A percentile compares a stretch with the other conserved stretches of the same genome.
Evolutionary conservation across 345 rosid genomes (phyloP).

Genomic region (Eucalyptus sp.): DNA sequence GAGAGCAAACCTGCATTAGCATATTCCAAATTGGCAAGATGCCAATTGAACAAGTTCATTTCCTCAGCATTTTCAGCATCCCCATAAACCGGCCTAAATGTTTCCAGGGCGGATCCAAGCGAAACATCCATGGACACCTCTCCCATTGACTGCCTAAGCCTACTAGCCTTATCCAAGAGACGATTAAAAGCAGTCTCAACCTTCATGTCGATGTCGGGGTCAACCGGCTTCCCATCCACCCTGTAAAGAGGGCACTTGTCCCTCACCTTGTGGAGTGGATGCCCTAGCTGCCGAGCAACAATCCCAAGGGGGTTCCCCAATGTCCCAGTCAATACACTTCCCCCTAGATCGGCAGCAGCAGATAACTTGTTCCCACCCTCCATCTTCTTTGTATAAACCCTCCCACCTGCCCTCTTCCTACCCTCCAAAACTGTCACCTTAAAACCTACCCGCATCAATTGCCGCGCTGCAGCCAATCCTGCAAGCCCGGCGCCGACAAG

Average conservation of each 20-base stretch:
- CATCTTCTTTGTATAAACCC: constrained; percentile 95
- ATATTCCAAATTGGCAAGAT: constrained; percentile 92
- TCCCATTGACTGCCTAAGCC: constrained; percentile 93
- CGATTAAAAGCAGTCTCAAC: constrained; percentile 77
- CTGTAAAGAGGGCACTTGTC: constrained; percentile 90
- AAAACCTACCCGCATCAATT: constrained; percentile 79
- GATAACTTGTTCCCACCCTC: constrained; percentile 62
- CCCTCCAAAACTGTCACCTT: constrained; percentile 89
- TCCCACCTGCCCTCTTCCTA: constrained; percentile 96
- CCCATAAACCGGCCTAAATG: constrained; percentile 60
- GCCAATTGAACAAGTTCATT: constrained; percentile 84
- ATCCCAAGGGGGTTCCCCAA: constrained; percentile 91
- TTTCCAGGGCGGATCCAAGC: constrained; percentile 83
- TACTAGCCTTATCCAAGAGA: constrained; percentile 81
- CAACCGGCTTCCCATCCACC: constrained; percentile 74
- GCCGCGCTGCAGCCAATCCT: constrained; percentile 87
- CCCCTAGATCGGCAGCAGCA: constrained; percentile 95
- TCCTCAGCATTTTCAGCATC: constrained; percentile 62
- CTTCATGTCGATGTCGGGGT: constrained; percentile 62
- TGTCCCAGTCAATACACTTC: constrained; percentile 92
- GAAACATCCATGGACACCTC: constrained; percentile 88
- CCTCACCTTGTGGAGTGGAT: constrained; percentile 66
- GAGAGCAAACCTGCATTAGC: constrained; percentile 93
- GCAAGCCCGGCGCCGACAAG: constrained; percentile 89
- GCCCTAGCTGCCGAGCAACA: constrained; percentile 75